These are phyloP conservation scores for Apium graveolens DNA, from an alignment of 129 eudicot species.

Conservation along the genomic window DNA sequence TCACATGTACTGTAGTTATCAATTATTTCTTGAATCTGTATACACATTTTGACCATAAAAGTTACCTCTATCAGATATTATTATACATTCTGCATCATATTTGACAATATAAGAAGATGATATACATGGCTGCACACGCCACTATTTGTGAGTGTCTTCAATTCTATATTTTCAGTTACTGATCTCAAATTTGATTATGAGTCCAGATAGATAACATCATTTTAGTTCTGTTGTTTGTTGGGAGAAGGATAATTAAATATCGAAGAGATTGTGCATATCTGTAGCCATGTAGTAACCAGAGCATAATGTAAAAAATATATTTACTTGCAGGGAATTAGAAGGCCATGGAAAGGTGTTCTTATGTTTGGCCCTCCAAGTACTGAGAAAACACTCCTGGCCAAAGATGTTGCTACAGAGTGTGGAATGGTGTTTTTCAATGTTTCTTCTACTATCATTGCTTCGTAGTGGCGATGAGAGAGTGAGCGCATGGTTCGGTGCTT, in stretches of 20 bases:
- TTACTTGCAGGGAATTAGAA: slow-evolving; percentile 76
- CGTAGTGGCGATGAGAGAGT: slow-evolving; percentile 99
- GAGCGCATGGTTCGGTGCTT: slow-evolving; percentile 98
- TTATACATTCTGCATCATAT: not conserved
- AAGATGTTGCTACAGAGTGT: slow-evolving; percentile 98
- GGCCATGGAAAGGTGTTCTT: slow-evolving; percentile 99
- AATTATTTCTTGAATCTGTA: not conserved
- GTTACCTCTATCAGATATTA: not conserved
- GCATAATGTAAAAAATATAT: slow-evolving; percentile 6
- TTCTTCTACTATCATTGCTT: slow-evolving; percentile 94
- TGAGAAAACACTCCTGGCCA: slow-evolving; percentile 92
- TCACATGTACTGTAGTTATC: not conserved
- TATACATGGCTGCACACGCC: not conserved
- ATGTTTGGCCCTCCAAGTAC: slow-evolving; percentile 99
- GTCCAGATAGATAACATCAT: not conserved
- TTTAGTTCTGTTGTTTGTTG: too few relatives aligned
- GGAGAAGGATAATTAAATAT: not conserved
- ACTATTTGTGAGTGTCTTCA: not conserved
- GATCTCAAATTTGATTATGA: not conserved
- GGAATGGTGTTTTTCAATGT: slow-evolving; percentile 97
- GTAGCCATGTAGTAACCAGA: not conserved
- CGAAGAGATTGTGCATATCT: not conserved
- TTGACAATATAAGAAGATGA: not conserved
- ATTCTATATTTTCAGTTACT: not conserved
- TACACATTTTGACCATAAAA: not conserved